These are phyloP conservation scores for Pistacia atlantica DNA, from an alignment of 345 rosid genomes.

Conservation along the genomic window DNA sequence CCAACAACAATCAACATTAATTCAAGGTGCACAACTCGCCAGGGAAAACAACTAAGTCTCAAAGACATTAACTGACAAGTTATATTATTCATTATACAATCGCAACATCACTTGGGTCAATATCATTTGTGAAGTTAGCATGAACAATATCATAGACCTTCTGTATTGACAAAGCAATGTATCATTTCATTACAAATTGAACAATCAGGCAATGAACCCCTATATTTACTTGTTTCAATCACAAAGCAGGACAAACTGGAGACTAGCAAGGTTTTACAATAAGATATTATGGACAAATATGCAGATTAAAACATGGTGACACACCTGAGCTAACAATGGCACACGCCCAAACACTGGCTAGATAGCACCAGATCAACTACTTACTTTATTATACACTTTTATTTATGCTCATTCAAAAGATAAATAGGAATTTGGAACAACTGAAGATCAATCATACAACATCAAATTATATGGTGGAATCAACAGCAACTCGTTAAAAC, in stretches of 20 bases:
- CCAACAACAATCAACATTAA: neutral
- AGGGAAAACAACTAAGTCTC: neutral
- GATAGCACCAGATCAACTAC: neutral
- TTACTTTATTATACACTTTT: neutral
- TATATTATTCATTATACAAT: neutral
- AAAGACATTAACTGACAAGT: neutral
- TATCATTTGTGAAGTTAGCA: neutral
- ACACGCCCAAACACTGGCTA: neutral
- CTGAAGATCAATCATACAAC: neutral
- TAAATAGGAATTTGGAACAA: neutral
- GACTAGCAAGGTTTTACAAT: neutral
- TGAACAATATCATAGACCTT: neutral
- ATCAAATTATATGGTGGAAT: neutral
- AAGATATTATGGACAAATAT: neutral
- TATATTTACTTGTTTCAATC: neutral
- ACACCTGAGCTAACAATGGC: neutral
- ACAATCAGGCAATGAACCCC: neutral
- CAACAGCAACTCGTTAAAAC: conserved; percentile 1
- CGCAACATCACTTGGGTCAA: neutral
- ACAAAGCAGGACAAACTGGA: neutral
- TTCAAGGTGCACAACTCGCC: neutral
- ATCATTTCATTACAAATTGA: neutral
- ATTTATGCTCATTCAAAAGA: neutral
- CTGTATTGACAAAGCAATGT: neutral
- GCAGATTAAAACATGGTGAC: neutral